These are phyloP conservation scores for Rhodamnia argentea DNA, from an alignment of 345 rosid species.

Conservation along the genomic window DNA sequence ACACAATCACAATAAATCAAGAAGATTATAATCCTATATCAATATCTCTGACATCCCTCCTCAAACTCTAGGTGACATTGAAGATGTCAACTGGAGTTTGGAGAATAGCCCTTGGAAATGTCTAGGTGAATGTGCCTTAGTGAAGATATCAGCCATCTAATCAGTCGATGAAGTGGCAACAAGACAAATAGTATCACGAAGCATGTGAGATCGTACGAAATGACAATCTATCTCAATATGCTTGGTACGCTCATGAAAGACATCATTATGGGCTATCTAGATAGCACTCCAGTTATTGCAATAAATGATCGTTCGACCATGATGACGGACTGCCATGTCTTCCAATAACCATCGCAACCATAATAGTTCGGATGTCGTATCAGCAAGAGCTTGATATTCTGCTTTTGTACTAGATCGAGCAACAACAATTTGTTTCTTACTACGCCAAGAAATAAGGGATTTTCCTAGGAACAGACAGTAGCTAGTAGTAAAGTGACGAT, in stretches of 20 bases:
- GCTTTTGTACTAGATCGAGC: background rate
- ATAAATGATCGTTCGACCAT: too few species aligned
- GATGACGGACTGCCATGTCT: too few species aligned
- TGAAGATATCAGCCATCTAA: too few species aligned
- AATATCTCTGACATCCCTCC: too few species aligned
- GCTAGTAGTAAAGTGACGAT: fast-evolving
- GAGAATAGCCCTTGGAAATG: fast-evolving
- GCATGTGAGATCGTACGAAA: fast-evolving
- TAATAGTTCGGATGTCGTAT: background rate
- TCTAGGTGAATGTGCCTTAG: too few species aligned
- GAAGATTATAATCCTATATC: too few species aligned
- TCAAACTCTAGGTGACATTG: background rate
- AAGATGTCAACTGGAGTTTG: background rate
- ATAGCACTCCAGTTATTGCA: background rate
- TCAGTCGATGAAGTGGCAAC: fast-evolving
- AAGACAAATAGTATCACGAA: background rate
- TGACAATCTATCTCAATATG: too few species aligned
- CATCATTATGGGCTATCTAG: background rate
- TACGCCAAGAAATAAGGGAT: background rate
- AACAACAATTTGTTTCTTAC: fast-evolving
- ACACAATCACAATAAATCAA: too few species aligned
- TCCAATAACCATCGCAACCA: too few species aligned
- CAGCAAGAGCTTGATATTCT: background rate
- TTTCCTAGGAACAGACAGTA: fast-evolving
- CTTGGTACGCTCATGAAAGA: too few species aligned